Evolutionary conservation across 306 rosid genomes (phyloP), one percentile per base, ranked within the genome.

Genomic region (Pueraria montana): DNA sequence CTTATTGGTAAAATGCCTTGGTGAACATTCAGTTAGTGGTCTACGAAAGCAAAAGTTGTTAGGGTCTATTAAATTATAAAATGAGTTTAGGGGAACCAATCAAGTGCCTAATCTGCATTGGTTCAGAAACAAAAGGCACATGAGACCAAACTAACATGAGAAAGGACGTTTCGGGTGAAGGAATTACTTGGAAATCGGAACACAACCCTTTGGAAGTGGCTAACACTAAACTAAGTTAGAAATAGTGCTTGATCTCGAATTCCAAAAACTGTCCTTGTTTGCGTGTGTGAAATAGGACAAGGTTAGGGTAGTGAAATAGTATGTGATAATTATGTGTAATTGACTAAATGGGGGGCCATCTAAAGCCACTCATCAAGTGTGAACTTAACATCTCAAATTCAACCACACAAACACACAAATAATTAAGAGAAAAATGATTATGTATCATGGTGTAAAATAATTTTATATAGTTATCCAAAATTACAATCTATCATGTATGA

Each of bases 1-100:
- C 9, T 76, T 74, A 82, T 52, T 84, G 88, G 91, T 88, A 92
- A 87, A 88, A 89, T 84, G 70, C 59, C 76, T 73, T 67, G 65
- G 55, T 40, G 74, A 87, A 61, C 38, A 62, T 87, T 87, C 79
- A 79, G 46, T 56, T 53, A 84, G 86, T 87, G 87, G 88, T 84
- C 83, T 86, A 73, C 76, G 73, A 91, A 87, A 89, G 86, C 65
- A 53, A 84, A 80, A 80, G 43, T 53, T 50, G 58, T 63, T 76
- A 16, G 5, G 38, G 40, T 46, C 13, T 43, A n/a, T 32, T 18
- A 43, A 64, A 38, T 45, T n/a, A 30, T 45, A 64, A 79, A 79
- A 59, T 13, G 40, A 8, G 45, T 49, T 81, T 69, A 58, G 56
- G 38, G 59, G 40, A 76, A 76, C 78, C 50, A 77, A 77, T 68